phyloP scores from a whole-genome alignment of 129 eudicot species.

The Flaveria brownii region DNA sequence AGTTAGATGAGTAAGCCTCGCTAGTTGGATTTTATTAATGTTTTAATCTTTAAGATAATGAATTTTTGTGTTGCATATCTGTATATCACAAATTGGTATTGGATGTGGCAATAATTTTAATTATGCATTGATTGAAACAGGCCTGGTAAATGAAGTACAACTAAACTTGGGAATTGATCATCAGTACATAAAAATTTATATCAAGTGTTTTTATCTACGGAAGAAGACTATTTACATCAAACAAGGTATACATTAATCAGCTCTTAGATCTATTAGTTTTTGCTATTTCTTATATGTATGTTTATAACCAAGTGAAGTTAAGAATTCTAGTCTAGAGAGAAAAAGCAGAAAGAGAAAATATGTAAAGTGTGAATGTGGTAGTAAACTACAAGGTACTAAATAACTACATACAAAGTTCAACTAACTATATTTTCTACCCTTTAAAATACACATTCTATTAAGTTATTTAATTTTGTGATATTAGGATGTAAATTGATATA shows the following conservation, averaged over 20 bases:
- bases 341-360: neutral
- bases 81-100: neutral
- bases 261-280: neutral
- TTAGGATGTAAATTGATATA: neutral
- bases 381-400: neutral
- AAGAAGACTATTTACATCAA: neutral
- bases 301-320: neutral
- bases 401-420: neutral
- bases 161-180: neutral
- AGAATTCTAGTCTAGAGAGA: neutral
- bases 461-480: neutral
- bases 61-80: neutral
- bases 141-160: neutral
- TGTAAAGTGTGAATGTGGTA: neutral
- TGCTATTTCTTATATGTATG: neutral
- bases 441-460: neutral
- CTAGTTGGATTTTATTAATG: neutral
- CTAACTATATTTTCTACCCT: neutral
- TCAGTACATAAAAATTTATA: neutral
- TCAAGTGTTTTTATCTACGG: neutral
- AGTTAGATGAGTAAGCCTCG: neutral
- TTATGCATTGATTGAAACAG: neutral
- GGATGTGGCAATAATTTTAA: neutral
- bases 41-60: neutral
- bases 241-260: neutral